Conservation (phyloP, 441 rosid species). For the Corymbia citriodora region DNA sequence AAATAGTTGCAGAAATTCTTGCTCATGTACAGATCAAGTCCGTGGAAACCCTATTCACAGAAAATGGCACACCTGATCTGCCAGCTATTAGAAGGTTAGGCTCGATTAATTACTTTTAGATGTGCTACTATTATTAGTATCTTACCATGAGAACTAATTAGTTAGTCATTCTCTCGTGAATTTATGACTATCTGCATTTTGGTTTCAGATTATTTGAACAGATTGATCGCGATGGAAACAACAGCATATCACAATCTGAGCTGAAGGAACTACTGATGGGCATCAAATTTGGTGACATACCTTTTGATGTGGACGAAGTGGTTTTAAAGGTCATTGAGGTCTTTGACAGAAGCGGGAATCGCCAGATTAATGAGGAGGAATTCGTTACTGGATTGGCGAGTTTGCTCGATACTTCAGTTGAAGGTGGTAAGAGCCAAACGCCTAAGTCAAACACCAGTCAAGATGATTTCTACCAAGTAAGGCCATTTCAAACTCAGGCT, state of each 20-base stretch:
- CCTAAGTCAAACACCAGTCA: background rate
- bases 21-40: slow-evolving; percentile 7
- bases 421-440: background rate
- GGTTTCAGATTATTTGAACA: slow-evolving; percentile 14
- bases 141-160: background rate
- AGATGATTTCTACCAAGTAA: slow-evolving; percentile 16
- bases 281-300: slow-evolving; percentile 14
- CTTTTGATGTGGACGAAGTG: slow-evolving; percentile 13
- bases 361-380: slow-evolving; percentile 10
- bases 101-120: background rate
- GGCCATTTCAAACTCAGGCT: background rate
- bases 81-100: slow-evolving; percentile 4
- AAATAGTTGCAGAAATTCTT: slow-evolving; percentile 10
- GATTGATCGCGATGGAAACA: slow-evolving; percentile 8
- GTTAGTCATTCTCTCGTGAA: background rate
- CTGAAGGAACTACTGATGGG: slow-evolving; percentile 6
- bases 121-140: background rate
- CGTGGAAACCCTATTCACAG: slow-evolving; percentile 6
- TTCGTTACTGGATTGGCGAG: slow-evolving; percentile 10
- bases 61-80: slow-evolving; percentile 15
- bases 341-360: slow-evolving; percentile 9
- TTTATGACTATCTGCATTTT: background rate
- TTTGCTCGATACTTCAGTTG: background rate
- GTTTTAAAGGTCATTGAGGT: slow-evolving; percentile 10
- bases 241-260: slow-evolving; percentile 9